phyloP scores from a whole-genome alignment of 768 basidiomycete species.

The Coprinopsis sp. region DNA sequence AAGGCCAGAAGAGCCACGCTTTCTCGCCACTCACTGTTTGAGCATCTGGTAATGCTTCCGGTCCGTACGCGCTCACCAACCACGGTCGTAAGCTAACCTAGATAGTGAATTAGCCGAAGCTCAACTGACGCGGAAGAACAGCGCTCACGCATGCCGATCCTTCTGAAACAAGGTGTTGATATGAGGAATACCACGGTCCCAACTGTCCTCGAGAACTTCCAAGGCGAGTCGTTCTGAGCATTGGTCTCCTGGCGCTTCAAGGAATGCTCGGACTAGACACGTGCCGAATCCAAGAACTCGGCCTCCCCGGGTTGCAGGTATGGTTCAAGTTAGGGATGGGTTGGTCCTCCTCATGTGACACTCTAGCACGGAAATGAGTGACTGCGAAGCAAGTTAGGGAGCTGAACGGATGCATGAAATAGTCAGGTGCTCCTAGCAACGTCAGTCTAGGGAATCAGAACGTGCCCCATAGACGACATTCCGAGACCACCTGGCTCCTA shows the following conservation, averaged over 20 bases:
- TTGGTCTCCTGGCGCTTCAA: constrained; percentile 99
- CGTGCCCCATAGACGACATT: constrained; percentile 99
- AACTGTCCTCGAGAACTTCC: constrained; percentile 98
- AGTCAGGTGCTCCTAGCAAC: constrained; percentile 61
- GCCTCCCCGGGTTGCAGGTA: constrained; percentile 98
- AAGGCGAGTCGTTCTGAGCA: constrained; percentile 95
- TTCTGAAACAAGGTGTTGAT: constrained; percentile 99
- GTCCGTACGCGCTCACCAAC: constrained; percentile 96
- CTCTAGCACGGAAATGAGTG: constrained; percentile 98
- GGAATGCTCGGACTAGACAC: constrained; percentile 99
- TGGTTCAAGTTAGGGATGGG: constrained; percentile 94
- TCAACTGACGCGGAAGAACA: constrained; percentile 8
- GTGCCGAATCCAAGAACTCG: constrained; percentile 95
- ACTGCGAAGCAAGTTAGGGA: constrained; percentile 38
- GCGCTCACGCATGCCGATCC: constrained; percentile 88
- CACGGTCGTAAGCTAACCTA: constrained; percentile 94
- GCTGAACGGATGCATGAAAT: neutral
- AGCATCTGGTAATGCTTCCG: constrained; percentile 97
- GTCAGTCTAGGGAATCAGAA: constrained; percentile 96
- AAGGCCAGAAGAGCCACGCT: constrained; percentile 1
- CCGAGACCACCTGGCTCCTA: constrained; percentile 97
- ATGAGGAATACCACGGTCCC: constrained; percentile 97
- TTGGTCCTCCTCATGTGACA: constrained; percentile 93
- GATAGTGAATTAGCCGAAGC: constrained; percentile 7
- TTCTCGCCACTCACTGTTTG: constrained; percentile 59